Conservation (phyloP, 2,329 filamentous ascomycete genomes). For the Botryotinia convoluta region DNA sequence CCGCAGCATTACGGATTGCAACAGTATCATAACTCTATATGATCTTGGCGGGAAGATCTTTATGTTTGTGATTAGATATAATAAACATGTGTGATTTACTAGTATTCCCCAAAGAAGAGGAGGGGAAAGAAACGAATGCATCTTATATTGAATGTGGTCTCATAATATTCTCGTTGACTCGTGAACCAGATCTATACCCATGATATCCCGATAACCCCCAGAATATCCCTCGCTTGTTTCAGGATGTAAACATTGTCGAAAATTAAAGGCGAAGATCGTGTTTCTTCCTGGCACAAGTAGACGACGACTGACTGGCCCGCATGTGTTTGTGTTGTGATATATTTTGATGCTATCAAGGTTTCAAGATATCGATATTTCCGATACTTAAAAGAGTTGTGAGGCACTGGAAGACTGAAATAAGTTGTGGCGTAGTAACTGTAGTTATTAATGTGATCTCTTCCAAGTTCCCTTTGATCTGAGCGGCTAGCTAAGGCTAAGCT, state of each 20-base stretch:
- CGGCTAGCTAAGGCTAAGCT: not conserved
- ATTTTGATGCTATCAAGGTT: slow-evolving; percentile 4
- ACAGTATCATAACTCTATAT: not conserved
- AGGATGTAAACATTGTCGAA: slow-evolving; percentile 12
- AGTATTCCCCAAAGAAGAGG: not conserved
- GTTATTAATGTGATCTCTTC: not conserved
- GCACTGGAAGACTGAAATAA: not conserved
- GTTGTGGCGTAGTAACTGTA: not conserved
- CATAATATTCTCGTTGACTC: not conserved
- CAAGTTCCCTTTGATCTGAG: not conserved
- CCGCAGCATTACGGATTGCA: not conserved
- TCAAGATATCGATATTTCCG: not conserved
- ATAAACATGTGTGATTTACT: not conserved
- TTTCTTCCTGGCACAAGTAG: not conserved
- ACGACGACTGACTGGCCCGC: not conserved
- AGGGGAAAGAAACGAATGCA: not conserved
- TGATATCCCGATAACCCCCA: not conserved
- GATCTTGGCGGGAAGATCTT: slow-evolving; percentile 6
- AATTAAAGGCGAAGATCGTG: not conserved
- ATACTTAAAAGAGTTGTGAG: not conserved
- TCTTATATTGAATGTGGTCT: not conserved
- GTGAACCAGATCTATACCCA: slow-evolving; percentile 12
- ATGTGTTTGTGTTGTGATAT: not conserved
- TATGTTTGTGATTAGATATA: not conserved
- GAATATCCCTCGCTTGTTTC: slow-evolving; percentile 8